A percentile compares a stretch with the other conserved stretches of the same genome.
These are phyloP conservation scores for Rhizodiscina lignyota DNA, from an alignment of 495 filamentous ascomycete species.

Conservation along the genomic window DNA sequence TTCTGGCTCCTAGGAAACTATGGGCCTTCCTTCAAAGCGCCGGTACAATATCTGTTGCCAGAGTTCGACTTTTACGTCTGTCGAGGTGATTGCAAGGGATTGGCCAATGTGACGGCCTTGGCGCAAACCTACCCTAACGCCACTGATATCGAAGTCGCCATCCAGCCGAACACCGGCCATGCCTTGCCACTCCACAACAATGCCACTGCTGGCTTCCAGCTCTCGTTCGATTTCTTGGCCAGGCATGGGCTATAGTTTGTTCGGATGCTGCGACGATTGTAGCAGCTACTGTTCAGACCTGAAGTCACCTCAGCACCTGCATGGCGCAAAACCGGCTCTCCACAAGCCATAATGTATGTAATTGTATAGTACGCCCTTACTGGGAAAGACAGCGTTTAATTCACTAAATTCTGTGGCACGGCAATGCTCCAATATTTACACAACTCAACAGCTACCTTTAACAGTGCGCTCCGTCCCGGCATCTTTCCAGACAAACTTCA, in stretches of 20 bases:
- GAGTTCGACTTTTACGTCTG: slow-evolving; percentile 17
- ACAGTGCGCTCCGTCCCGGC: neutral
- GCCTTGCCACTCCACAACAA: slow-evolving; percentile 19
- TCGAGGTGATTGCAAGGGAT: slow-evolving; percentile 10
- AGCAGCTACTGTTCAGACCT: neutral
- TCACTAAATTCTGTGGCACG: too few species aligned
- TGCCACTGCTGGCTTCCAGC: slow-evolving; percentile 19
- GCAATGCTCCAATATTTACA: too few species aligned
- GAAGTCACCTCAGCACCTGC: too few species aligned
- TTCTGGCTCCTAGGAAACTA: slow-evolving; percentile 2
- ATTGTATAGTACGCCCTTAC: neutral
- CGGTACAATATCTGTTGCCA: slow-evolving; percentile 15
- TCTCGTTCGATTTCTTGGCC: slow-evolving; percentile 16
- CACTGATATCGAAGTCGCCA: slow-evolving; percentile 12
- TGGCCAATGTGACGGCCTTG: slow-evolving; percentile 1
- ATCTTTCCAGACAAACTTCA: neutral
- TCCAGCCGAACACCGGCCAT: slow-evolving; percentile 21
- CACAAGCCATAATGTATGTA: too few species aligned
- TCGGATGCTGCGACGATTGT: too few species aligned
- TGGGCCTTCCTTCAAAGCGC: slow-evolving; percentile 11
- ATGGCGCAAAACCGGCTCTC: too few species aligned
- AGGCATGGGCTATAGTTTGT: slow-evolving; percentile 15
- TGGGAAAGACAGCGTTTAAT: too few species aligned
- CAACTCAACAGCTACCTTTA: too few species aligned
- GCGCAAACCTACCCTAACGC: slow-evolving; percentile 12